Percentiles rank a stretch among this genome's conserved stretches.
Evolutionary conservation across 305 asterid genomes (phyloP).

Genomic region (Solanum aculeatissimum): DNA sequence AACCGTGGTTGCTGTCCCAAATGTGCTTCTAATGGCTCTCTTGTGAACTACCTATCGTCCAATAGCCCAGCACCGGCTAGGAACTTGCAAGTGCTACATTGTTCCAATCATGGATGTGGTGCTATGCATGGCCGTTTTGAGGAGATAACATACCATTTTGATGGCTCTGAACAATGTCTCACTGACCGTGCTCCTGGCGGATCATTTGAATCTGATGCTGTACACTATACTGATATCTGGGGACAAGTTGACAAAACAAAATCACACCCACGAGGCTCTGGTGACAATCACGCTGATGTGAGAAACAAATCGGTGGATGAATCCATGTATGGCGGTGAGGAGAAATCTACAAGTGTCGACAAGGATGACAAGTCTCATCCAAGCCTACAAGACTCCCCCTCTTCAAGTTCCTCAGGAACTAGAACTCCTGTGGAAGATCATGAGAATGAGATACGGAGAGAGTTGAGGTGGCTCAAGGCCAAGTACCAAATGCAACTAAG

Average conservation of each 20-base stretch:
- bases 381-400: neutral
- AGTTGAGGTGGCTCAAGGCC: constrained; percentile 66
- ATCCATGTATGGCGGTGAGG: constrained; percentile 9
- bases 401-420: constrained; percentile 10
- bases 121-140: constrained; percentile 76
- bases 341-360: neutral
- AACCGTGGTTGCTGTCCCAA: constrained; percentile 23
- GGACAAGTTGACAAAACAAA: constrained; percentile 25
- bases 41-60: constrained; percentile 16
- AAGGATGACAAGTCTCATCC: constrained; percentile 2
- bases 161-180: constrained; percentile 38
- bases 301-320: constrained; percentile 4
- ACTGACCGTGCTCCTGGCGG: constrained; percentile 29
- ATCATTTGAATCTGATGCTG: constrained; percentile 22
- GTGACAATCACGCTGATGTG: neutral
- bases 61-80: constrained; percentile 15
- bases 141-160: constrained; percentile 59
- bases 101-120: constrained; percentile 38
- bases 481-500: constrained; percentile 49
- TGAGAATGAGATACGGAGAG: constrained; percentile 39
- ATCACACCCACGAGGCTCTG: constrained; percentile 3
- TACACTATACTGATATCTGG: constrained; percentile 24
- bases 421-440: constrained; percentile 13
- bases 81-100: constrained; percentile 27
- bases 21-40: constrained; percentile 30